Evolutionary conservation across 1,139 yeast genomes (phyloP).

Genomic region (Scheffersomyces parashehatae): DNA sequence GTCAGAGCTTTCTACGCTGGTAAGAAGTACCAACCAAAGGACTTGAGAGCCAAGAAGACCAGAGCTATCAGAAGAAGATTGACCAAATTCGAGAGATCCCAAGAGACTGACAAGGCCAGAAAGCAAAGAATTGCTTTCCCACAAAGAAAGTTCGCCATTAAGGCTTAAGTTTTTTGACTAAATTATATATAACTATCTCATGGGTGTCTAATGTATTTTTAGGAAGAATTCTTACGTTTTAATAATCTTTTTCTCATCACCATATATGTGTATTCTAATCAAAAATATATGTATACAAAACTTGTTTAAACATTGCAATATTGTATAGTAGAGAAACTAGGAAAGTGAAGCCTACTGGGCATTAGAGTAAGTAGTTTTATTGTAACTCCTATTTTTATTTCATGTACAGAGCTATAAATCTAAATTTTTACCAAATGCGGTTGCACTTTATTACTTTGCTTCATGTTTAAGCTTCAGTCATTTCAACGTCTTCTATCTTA

Average conservation of each 20-base stretch:
- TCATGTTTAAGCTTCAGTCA: conserved; percentile 9
- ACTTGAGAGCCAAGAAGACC: conserved; percentile 98
- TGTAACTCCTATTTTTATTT: too few species aligned
- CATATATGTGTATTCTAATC: conserved; percentile 18
- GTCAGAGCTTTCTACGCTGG: conserved; percentile 95
- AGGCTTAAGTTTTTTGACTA: conserved; percentile 66
- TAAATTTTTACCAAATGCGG: too few species aligned
- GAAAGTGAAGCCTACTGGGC: too few species aligned
- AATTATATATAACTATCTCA: neutral
- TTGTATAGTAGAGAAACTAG: neutral
- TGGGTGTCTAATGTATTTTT: conserved; percentile 1
- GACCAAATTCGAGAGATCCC: conserved; percentile 81
- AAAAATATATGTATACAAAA: conserved; percentile 4
- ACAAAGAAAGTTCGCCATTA: conserved; percentile 97
- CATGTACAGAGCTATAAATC: too few species aligned
- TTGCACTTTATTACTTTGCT: too few species aligned
- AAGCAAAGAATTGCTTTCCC: conserved; percentile 96
- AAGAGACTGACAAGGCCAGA: conserved; percentile 84
- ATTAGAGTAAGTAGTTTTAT: too few species aligned
- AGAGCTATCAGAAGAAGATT: conserved; percentile 99
- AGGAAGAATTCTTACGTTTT: conserved; percentile 12
- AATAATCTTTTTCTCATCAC: conserved; percentile 14
- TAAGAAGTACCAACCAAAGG: conserved; percentile 98
- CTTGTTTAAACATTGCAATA: conserved; percentile 5
- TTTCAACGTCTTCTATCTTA: conserved; percentile 16